These are phyloP conservation scores for Bombardia bombarda DNA, from an alignment of 495 filamentous ascomycete species.

Conservation along the genomic window DNA sequence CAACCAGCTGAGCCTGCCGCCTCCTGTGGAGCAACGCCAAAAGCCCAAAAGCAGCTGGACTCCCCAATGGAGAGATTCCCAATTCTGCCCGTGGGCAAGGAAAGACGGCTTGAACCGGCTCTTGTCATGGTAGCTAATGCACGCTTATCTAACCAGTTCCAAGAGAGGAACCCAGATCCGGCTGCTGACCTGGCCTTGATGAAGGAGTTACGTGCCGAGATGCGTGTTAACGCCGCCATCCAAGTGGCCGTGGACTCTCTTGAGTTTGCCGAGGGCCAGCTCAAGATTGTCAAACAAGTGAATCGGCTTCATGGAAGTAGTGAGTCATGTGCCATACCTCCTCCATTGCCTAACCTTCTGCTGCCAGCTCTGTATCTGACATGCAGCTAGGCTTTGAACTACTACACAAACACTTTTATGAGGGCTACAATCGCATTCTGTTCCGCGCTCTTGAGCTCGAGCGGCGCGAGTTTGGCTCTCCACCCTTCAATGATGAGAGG, in stretches of 20 bases:
- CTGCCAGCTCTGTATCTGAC: too few species aligned
- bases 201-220: conserved; percentile 20
- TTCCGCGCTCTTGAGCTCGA: conserved; percentile 21
- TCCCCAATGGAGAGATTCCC: too few species aligned
- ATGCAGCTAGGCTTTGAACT: conserved; percentile 5
- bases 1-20: too few species aligned
- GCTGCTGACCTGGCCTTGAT: conserved; percentile 8
- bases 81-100: too few species aligned
- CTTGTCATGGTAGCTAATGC: too few species aligned
- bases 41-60: too few species aligned
- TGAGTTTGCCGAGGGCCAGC: conserved; percentile 23
- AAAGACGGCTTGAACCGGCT: too few species aligned
- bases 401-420: conserved; percentile 20
- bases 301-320: conserved; percentile 16
- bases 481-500: neutral
- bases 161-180: too few species aligned
- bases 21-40: too few species aligned
- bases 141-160: too few species aligned
- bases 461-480: conserved; percentile 12
- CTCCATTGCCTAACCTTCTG: too few species aligned
- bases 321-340: too few species aligned
- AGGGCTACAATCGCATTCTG: conserved; percentile 21
- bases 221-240: conserved; percentile 25
- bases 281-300: conserved; percentile 19
- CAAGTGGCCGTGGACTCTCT: conserved; percentile 24